Evolutionary conservation across 306 rosid species (phyloP).

Genomic region (Myrica gale): DNA sequence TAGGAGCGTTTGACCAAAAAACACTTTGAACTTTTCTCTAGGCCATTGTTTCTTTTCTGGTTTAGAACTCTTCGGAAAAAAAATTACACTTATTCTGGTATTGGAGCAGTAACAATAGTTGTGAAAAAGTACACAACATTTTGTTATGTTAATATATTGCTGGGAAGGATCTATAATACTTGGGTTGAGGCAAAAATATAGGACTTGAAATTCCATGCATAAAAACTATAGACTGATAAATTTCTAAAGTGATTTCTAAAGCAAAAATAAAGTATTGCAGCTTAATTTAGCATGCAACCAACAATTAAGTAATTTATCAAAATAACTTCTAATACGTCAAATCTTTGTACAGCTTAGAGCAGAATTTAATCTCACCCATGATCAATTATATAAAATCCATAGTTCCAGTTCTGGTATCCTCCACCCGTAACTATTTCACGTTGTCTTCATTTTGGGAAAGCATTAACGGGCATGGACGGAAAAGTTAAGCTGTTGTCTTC

Average conservation of each 20-base stretch:
- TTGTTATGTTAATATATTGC: neutral
- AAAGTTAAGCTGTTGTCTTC: no score
- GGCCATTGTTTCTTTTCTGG: neutral
- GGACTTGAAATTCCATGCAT: neutral
- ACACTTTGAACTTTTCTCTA: neutral
- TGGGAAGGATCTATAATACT: neutral
- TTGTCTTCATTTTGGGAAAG: no score
- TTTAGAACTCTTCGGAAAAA: neutral
- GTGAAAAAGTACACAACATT: neutral
- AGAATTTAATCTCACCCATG: no score
- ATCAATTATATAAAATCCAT: no score
- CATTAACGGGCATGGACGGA: no score
- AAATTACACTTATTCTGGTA: neutral
- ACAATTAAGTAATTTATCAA: no score
- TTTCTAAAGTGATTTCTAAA: neutral
- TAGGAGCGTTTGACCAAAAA: neutral
- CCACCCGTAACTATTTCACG: no score
- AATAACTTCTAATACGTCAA: no score
- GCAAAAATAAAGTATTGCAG: neutral
- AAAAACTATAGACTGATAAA: neutral
- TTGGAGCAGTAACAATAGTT: neutral
- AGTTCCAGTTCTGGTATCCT: no score
- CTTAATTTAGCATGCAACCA: neutral
- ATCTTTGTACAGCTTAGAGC: no score
- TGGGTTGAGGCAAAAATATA: neutral